Evolutionary conservation across 352 stramenopile genomes (phyloP), one percentile per base, ranked within the genome.

Genomic region (Phytopythium litorale): DNA sequence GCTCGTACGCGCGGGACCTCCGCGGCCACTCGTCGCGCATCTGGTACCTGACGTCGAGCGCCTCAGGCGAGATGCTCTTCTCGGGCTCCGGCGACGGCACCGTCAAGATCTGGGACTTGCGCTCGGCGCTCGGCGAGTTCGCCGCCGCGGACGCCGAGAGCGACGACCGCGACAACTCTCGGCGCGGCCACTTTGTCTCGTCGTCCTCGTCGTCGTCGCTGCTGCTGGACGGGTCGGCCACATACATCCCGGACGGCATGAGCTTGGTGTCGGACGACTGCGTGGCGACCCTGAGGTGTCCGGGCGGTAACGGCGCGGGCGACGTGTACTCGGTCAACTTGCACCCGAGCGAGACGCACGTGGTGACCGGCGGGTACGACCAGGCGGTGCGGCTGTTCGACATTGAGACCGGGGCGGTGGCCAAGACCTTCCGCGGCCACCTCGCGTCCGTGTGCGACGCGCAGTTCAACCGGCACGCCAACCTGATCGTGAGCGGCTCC

Each of bases 301-400:
- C 55, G 7, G 78, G 75, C 52, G 73, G 82, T 54, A 78, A 75
- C 56, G 63, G 58, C 25, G 63, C 56, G 23, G 86, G 88, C 1
- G 88, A 95, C 66, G 76, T 95, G 25, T 96, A 96, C 69, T 88
- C 79, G 9, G 86, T 96, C 23, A 93, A 91, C 58, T 65, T 96
- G 30, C 86, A 95, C 42, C 86, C 86, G 8, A 91, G 76, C 46
- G 84, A 96, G 69, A 91, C 79, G n/a, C 87, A 96, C 58, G 69
- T 96, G 23, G 86, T 91, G 48, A 94, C 88, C 28, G 84, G 83
- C 51, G 88, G 88, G 19, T 95, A 96, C 66, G 88, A 96, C 64
- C 86, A 94, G 64, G 89, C 84, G 46, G 86, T 96, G 35, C 86
- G 85, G 23, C 68, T 96, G 30, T 94, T 89, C 62, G 87, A 96